Conservation (phyloP, 805 yeast genomes). For the Zygotorulaspora florentina region DNA sequence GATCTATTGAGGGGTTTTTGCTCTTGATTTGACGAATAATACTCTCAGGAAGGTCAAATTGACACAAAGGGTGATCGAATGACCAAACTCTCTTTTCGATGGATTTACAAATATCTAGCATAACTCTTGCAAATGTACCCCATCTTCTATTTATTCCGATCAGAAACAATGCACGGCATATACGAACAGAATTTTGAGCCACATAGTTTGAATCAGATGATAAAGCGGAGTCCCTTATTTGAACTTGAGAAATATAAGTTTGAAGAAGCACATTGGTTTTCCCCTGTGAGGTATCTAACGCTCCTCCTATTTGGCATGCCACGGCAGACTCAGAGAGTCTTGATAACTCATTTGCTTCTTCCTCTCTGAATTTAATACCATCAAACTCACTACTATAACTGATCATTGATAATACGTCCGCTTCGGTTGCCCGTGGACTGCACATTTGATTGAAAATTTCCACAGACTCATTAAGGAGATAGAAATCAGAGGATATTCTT, state of each 20-base stretch:
- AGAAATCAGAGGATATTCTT: slow-evolving; percentile 90
- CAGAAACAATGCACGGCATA: slow-evolving; percentile 83
- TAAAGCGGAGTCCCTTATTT: slow-evolving; percentile 72
- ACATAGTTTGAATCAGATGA: slow-evolving; percentile 86
- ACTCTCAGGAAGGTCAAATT: slow-evolving; percentile 72
- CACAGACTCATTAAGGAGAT: slow-evolving; percentile 75
- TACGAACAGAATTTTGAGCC: slow-evolving; percentile 93
- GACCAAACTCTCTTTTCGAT: slow-evolving; percentile 86
- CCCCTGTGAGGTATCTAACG: slow-evolving; percentile 68
- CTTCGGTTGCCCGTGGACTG: slow-evolving; percentile 83
- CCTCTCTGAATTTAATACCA: slow-evolving; percentile 80
- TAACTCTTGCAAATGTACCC: slow-evolving; percentile 74
- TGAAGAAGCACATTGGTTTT: slow-evolving; percentile 86
- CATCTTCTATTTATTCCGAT: slow-evolving; percentile 86
- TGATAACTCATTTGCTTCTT: slow-evolving; percentile 73
- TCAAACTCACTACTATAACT: slow-evolving; percentile 94
- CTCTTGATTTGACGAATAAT: slow-evolving; percentile 58
- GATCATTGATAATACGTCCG: slow-evolving; percentile 82
- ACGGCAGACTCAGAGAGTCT: slow-evolving; percentile 53
- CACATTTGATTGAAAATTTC: slow-evolving; percentile 85
- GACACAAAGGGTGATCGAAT: slow-evolving; percentile 82
- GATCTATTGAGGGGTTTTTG: slow-evolving; percentile 65
- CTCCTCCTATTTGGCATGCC: slow-evolving; percentile 81
- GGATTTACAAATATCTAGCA: slow-evolving; percentile 80
- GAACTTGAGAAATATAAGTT: slow-evolving; percentile 75